Conservation (phyloP, 805 yeast species). For the Candida bentonensis region DNA sequence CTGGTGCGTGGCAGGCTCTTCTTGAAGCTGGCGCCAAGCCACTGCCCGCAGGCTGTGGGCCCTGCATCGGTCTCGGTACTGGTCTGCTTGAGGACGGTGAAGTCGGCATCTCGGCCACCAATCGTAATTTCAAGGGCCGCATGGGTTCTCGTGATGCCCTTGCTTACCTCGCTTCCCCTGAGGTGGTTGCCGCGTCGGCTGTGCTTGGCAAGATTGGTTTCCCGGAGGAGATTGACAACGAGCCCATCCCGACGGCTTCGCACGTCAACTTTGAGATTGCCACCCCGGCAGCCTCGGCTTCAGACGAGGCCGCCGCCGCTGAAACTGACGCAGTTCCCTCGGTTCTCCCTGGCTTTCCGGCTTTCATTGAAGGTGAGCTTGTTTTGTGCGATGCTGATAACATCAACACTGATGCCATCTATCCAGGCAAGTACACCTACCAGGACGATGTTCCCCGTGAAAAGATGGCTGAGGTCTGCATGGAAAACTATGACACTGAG, state of each 20-base stretch:
- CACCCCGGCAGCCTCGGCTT: constrained; percentile 20
- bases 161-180: constrained; percentile 94
- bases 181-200: constrained; percentile 97
- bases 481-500: constrained; percentile 95
- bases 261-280: constrained; percentile 19
- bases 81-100: constrained; percentile 92
- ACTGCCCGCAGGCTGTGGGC: constrained; percentile 98
- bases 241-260: constrained; percentile 31
- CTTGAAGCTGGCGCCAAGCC: constrained; percentile 89
- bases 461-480: constrained; percentile 97
- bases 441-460: constrained; percentile 93
- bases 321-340: constrained; percentile 40
- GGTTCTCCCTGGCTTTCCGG: constrained; percentile 84
- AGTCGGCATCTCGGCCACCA: constrained; percentile 96
- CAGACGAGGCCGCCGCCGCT: constrained; percentile 18
- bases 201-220: constrained; percentile 87
- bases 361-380: constrained; percentile 75
- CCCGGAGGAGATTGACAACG: constrained; percentile 71
- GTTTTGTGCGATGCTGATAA: constrained; percentile 90
- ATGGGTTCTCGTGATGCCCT: constrained; percentile 97
- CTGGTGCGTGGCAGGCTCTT: constrained; percentile 85
- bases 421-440: constrained; percentile 97
- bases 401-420: constrained; percentile 93
- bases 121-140: constrained; percentile 97
- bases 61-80: constrained; percentile 94